Evolutionary conservation across 345 rosid species (phyloP).

Genomic region (Moringa oleifera): DNA sequence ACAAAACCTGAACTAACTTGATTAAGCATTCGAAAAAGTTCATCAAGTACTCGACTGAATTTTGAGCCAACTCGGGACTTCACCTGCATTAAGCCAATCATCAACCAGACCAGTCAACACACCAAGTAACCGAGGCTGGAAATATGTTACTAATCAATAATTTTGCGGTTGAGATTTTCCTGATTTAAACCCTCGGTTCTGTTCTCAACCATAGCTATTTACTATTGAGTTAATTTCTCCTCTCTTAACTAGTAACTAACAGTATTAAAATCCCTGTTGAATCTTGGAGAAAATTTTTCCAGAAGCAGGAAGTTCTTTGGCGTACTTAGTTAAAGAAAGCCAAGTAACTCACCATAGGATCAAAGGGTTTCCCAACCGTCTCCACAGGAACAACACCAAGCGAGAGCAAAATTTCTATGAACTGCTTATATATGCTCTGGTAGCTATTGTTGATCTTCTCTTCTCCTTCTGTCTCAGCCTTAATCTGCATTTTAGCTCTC

Average conservation of each 20-base stretch:
- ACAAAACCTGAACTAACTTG: conserved; percentile 46
- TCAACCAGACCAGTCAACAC: conserved; percentile 23
- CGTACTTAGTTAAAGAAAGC: conserved; percentile 11
- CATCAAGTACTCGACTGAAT: conserved; percentile 48
- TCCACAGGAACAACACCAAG: conserved; percentile 84
- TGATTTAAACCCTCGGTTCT: not conserved
- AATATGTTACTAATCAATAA: not conserved
- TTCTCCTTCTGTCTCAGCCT: conserved; percentile 83
- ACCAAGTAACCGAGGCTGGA: conserved; percentile 12
- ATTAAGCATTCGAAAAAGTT: conserved; percentile 33
- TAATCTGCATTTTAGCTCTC: conserved; percentile 87
- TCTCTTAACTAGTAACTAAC: not conserved
- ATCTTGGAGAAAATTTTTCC: too few relatives aligned
- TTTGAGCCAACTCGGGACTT: conserved; percentile 55
- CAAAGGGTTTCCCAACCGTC: conserved; percentile 77
- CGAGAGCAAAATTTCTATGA: conserved; percentile 64
- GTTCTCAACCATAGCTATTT: not conserved
- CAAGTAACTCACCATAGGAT: conserved; percentile 78
- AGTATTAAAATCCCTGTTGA: too few relatives aligned
- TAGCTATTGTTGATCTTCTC: conserved; percentile 85
- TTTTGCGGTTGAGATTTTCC: not conserved
- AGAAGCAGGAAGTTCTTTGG: not conserved
- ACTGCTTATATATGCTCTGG: conserved; percentile 92
- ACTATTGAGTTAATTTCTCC: not conserved
- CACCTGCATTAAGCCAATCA: conserved; percentile 49